Evolutionary conservation across 2,329 filamentous ascomycete genomes (phyloP), one percentile per base, ranked within the genome.

Genomic region (Alternaria triticimaculans): DNA sequence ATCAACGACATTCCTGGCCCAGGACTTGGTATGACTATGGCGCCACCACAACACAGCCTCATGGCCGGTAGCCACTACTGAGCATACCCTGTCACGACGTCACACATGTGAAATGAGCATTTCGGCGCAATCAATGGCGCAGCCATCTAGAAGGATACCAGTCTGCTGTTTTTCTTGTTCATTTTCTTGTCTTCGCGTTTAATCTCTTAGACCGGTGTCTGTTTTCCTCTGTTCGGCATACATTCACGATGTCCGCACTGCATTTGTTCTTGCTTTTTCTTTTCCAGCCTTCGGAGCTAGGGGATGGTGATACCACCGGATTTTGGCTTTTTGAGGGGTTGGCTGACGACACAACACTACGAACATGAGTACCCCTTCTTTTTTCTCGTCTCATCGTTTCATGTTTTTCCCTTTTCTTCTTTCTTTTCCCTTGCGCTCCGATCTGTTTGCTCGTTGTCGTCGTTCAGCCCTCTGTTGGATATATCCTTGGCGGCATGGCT

Each of bases 21-120:
- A 10, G 68, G 65, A 14, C 73, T 79, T 20, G 70, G 73, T 15
- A 80, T 78, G 71, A 80, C 78, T 50, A 77, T 73, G n/a, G 82
- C 83, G 80, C 78, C 78, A 14, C 79, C 80, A 60, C 76, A 80
- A 51, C 81, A 81, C 59, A 78, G 74, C 57, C 76, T 84, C 76
- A 80, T 84, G 64, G 80, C 81, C 55, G 76, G 80, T 20, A 81
- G 81, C 69, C 78, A 82, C 70, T 84, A 82, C 72, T 82, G 74
- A 71, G 45, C 60, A 49, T 64, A 66, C 41, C 55, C 53, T 63
- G 45, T 62, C 56, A 68, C 67, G 60, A 73, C 62, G 65, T 69
- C 64, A 68, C 65, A 69, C 66, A 66, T 50, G 55, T 56, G 64
- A 70, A 74, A 72, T 65, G 65, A 71, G 68, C 68, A 67, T 69